Conservation (phyloP, 257 asterid species). For the Solanum bukasovii region DNA sequence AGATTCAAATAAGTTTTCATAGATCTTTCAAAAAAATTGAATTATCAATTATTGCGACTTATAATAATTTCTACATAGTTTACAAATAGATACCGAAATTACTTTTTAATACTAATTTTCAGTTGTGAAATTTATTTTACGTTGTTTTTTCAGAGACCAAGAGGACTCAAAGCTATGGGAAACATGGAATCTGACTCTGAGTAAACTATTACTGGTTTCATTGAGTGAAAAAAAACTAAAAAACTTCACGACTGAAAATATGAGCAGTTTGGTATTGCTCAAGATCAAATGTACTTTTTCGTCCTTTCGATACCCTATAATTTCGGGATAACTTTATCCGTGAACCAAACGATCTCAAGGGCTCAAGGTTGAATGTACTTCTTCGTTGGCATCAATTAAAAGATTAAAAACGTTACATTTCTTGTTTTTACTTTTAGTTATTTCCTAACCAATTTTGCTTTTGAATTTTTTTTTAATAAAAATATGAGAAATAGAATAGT, state of each 20-base stretch:
- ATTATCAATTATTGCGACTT: too few species aligned
- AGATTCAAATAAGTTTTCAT: too few species aligned
- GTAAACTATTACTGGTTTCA: neutral
- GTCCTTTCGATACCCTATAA: neutral
- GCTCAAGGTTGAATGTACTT: neutral
- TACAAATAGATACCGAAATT: too few species aligned
- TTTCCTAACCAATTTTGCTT: neutral
- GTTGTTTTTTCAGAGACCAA: constrained; percentile 28
- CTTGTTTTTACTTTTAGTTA: neutral
- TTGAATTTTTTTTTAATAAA: neutral
- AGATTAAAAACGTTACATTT: neutral
- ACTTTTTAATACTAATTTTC: neutral
- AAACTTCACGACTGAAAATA: neutral
- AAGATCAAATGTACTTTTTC: neutral
- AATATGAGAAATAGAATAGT: too few species aligned
- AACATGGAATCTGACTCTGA: constrained; percentile 45
- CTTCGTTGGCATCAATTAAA: neutral
- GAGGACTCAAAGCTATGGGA: constrained; percentile 49
- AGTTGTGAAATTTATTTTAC: neutral
- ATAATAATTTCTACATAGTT: too few species aligned
- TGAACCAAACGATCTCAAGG: too few species aligned
- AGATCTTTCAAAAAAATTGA: too few species aligned
- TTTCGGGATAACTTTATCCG: neutral
- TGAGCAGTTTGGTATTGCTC: neutral
- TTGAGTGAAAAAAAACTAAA: neutral